These are phyloP conservation scores for Polychytrium aggregatum DNA, from an alignment of 192 early-diverging fungal species.

Conservation along the genomic window DNA sequence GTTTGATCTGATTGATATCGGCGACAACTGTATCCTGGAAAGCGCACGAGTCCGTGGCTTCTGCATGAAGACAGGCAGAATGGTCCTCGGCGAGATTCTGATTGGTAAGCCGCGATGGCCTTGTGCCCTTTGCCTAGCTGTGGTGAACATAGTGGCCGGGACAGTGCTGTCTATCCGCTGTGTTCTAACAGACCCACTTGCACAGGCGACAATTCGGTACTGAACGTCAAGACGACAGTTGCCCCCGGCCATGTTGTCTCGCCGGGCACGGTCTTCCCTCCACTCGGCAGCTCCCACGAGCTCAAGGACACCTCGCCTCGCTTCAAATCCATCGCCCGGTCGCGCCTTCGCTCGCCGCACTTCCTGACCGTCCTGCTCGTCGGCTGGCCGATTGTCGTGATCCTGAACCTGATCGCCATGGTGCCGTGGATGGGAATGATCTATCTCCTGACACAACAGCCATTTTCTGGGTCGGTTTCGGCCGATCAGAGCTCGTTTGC, in stretches of 20 bases:
- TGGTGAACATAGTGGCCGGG: no score
- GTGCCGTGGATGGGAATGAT: constrained; percentile 24
- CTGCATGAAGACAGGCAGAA: constrained; percentile 18
- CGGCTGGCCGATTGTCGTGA: constrained; percentile 16
- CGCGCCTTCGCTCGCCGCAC: constrained; percentile 7
- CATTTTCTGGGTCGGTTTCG: constrained; percentile 17
- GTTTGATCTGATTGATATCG: constrained; percentile 33
- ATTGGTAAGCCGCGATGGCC: no score
- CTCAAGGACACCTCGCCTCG: constrained; percentile 10
- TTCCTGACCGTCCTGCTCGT: constrained; percentile 10
- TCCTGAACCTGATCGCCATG: constrained; percentile 12
- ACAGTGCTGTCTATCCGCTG: no score
- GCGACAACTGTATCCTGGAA: constrained; percentile 20
- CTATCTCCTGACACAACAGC: constrained; percentile 16
- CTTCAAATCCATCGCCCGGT: no score
- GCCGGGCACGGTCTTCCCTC: constrained; percentile 22
- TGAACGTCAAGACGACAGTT: constrained; percentile 22
- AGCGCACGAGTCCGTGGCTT: constrained; percentile 17
- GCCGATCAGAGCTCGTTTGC: constrained; percentile 7
- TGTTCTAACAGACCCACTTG: no score
- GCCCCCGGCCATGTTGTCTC: constrained; percentile 21
- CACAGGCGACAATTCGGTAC: constrained; percentile 9
- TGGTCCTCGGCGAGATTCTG: constrained; percentile 23
- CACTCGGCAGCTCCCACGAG: constrained; percentile 21
- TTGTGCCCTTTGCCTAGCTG: no score